Conservation (phyloP, 2,329 filamentous ascomycete genomes). For the Epichloe brachyelytri region DNA sequence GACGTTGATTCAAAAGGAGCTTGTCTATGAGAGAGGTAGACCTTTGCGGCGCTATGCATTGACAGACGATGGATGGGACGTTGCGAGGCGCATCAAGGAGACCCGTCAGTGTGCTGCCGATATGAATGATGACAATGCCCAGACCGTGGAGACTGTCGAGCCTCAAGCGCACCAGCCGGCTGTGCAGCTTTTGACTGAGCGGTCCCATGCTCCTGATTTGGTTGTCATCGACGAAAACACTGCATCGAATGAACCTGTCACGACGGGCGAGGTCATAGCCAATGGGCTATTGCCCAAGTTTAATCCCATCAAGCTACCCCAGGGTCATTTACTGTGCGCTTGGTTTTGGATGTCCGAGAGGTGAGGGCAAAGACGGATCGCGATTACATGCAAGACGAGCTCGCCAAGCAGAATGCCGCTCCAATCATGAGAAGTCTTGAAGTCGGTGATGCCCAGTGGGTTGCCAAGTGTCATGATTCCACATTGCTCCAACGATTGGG, state of each 20-base stretch:
- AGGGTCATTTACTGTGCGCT: conserved; percentile 56
- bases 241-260: neutral
- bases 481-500: conserved; percentile 42
- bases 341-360: conserved; percentile 65
- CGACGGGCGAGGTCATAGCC: conserved; percentile 7
- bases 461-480: conserved; percentile 57
- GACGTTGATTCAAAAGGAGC: conserved; percentile 57
- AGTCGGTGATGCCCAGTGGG: conserved; percentile 66
- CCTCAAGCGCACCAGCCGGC: neutral
- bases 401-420: conserved; percentile 50
- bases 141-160: neutral
- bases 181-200: neutral
- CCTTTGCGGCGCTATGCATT: conserved; percentile 56
- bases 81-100: conserved; percentile 50
- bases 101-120: conserved; percentile 26
- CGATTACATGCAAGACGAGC: conserved; percentile 63
- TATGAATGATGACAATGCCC: conserved; percentile 5
- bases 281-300: conserved; percentile 31
- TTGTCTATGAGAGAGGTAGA: conserved; percentile 58
- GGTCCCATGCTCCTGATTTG: conserved; percentile 10
- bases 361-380: conserved; percentile 59
- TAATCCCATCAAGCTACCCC: conserved; percentile 49
- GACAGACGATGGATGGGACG: conserved; percentile 68
- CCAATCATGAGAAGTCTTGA: conserved; percentile 57
- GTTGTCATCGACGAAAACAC: neutral